Evolutionary conservation across 140 eudicot genomes (phyloP).

Genomic region (Flaveria floridana): DNA sequence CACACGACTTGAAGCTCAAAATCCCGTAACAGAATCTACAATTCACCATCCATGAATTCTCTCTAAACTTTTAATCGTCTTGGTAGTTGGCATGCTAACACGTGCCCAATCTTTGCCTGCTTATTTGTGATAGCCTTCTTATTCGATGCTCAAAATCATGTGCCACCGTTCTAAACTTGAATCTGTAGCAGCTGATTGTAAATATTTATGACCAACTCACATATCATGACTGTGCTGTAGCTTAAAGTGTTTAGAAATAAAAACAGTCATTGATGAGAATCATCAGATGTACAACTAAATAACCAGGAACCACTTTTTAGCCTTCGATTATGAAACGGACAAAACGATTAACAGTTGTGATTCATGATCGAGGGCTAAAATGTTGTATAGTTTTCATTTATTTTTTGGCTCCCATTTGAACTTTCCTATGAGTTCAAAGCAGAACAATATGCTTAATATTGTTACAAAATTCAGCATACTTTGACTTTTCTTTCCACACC

Average conservation of each 20-base stretch:
- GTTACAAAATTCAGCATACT: too few species aligned
- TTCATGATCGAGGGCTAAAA: too few species aligned
- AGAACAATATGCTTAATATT: too few species aligned
- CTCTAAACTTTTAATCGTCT: not conserved
- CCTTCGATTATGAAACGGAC: too few species aligned
- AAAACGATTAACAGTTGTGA: too few species aligned
- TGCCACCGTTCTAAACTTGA: not conserved
- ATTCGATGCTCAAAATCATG: constrained; percentile 15
- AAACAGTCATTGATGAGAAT: not conserved
- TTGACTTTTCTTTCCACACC: too few species aligned
- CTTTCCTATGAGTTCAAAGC: too few species aligned
- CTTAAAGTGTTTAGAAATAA: not conserved
- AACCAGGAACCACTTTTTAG: too few species aligned
- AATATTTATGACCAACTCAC: not conserved
- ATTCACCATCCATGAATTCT: not conserved
- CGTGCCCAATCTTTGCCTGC: not conserved
- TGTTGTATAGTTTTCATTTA: too few species aligned
- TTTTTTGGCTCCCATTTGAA: too few species aligned
- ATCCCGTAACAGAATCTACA: not conserved
- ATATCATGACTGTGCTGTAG: not conserved
- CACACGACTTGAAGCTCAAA: constrained; percentile 26
- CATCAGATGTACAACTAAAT: too few species aligned
- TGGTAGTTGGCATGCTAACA: constrained; percentile 13
- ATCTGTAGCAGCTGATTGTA: not conserved
- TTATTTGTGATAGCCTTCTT: constrained; percentile 4